phyloP scores from a whole-genome alignment of 768 basidiomycete species.

The Macrolepiota albuminosa region DNA sequence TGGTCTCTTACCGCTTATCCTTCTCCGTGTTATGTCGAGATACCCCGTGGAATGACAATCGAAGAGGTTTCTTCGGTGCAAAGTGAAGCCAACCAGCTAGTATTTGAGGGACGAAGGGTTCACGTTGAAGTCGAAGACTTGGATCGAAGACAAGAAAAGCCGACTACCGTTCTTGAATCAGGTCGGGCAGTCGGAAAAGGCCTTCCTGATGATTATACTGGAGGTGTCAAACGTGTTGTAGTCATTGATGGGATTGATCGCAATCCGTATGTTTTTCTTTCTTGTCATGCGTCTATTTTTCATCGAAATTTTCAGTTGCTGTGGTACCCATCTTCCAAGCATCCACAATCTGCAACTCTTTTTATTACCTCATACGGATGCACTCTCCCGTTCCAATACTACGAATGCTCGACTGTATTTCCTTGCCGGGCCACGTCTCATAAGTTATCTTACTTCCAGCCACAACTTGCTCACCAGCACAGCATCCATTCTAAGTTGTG shows the following conservation, averaged over 20 bases:
- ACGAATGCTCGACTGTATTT: constrained; percentile 77
- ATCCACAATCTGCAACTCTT: constrained; percentile 71
- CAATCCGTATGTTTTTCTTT: constrained; percentile 52
- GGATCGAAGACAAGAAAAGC: constrained; percentile 30
- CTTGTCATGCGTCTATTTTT: constrained; percentile 12
- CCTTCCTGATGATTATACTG: constrained; percentile 70
- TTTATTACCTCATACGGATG: constrained; percentile 64
- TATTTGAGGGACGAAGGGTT: constrained; percentile 63
- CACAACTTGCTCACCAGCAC: constrained; percentile 53
- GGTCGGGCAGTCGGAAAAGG: constrained; percentile 52
- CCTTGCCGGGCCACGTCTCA: constrained; percentile 73
- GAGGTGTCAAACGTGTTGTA: constrained; percentile 73
- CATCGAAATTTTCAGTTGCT: constrained; percentile 45
- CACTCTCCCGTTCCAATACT: constrained; percentile 54
- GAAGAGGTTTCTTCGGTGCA: constrained; percentile 64
- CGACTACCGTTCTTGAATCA: constrained; percentile 33
- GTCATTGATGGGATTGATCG: constrained; percentile 80
- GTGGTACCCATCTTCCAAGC: constrained; percentile 80
- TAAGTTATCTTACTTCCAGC: constrained; percentile 52
- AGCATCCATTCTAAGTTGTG: constrained; percentile 63
- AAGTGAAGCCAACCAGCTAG: constrained; percentile 57
- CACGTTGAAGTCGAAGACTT: constrained; percentile 75
- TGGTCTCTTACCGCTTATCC: constrained; percentile 77
- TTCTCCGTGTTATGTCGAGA: constrained; percentile 70
- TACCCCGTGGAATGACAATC: constrained; percentile 59